Conservation (phyloP, 148 eudicot species). For the Cornus kousa region DNA sequence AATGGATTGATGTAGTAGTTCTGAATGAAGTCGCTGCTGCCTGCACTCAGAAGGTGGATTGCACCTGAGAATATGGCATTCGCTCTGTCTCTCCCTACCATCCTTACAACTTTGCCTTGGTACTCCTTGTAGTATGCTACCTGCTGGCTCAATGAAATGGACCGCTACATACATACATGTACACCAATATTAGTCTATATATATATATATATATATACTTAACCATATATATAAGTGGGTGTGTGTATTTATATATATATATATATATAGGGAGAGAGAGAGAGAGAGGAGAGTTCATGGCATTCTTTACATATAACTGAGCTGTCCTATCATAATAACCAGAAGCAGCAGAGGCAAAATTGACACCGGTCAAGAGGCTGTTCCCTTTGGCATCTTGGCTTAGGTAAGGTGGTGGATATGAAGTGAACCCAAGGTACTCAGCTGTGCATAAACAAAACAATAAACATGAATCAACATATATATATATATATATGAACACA, state of each 20-base stretch:
- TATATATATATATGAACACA: background rate
- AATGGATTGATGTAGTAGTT: conserved; percentile 73
- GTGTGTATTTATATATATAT: background rate
- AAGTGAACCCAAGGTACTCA: conserved; percentile 70
- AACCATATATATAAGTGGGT: background rate
- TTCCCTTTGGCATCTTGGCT: conserved; percentile 63
- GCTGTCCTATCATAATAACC: conserved; percentile 78
- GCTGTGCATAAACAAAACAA: conserved; percentile 40
- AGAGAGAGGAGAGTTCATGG: background rate
- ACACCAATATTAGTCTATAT: background rate
- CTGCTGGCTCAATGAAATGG: conserved; percentile 66
- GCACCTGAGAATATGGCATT: conserved; percentile 65
- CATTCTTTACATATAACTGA: conserved; percentile 50
- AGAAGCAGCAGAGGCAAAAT: conserved; percentile 90
- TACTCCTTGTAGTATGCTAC: conserved; percentile 67
- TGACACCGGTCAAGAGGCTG: conserved; percentile 54
- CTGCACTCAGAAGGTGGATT: conserved; percentile 82
- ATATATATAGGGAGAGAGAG: background rate
- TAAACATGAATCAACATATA: background rate
- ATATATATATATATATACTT: background rate
- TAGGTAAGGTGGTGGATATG: conserved; percentile 78
- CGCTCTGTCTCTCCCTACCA: conserved; percentile 68
- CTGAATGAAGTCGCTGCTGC: conserved; percentile 83
- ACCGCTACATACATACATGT: conserved; percentile 36
- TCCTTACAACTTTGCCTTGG: conserved; percentile 55